These are phyloP conservation scores for Dillenia turbinata DNA, from an alignment of 164 flowering plant species.

Conservation along the genomic window DNA sequence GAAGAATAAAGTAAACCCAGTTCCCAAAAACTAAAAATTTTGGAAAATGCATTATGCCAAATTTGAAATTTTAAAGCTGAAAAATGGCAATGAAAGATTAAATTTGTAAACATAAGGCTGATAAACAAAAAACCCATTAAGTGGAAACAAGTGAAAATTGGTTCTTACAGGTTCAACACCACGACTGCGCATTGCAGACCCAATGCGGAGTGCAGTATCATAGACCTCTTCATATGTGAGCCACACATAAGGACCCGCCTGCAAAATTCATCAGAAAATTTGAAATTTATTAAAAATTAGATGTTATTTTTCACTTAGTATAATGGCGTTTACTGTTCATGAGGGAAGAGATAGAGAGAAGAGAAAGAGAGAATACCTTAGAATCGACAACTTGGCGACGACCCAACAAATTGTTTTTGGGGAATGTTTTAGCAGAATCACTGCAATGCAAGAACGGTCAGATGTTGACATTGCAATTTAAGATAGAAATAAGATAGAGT, in stretches of 20 bases:
- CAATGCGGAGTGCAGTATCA: conserved; percentile 51
- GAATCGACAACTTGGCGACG: conserved; percentile 52
- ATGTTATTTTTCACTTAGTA: background rate
- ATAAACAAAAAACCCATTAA: too few relatives aligned
- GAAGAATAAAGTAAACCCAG: too few relatives aligned
- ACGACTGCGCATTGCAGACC: conserved; percentile 70
- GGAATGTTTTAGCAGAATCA: conserved; percentile 49
- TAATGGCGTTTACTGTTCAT: background rate
- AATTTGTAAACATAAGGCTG: too few relatives aligned
- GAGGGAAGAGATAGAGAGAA: background rate
- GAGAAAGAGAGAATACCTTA: conserved; percentile 41
- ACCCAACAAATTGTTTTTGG: conserved; percentile 66
- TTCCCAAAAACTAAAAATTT: too few relatives aligned
- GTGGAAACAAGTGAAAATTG: too few relatives aligned
- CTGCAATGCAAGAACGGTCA: conserved; percentile 26
- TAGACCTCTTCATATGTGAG: conserved; percentile 70
- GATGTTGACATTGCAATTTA: too few relatives aligned
- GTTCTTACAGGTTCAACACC: conserved; percentile 71
- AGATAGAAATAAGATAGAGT: too few relatives aligned
- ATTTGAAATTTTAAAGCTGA: too few relatives aligned
- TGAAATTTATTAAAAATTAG: background rate
- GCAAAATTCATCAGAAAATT: conserved; percentile 4
- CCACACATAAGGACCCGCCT: conserved; percentile 84
- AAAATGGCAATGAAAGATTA: too few relatives aligned
- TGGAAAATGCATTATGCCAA: too few relatives aligned